Base-by-base conservation (phyloP, 2,329 filamentous ascomycete species). In the Monilinia vaccinii-corymbosi region DNA sequence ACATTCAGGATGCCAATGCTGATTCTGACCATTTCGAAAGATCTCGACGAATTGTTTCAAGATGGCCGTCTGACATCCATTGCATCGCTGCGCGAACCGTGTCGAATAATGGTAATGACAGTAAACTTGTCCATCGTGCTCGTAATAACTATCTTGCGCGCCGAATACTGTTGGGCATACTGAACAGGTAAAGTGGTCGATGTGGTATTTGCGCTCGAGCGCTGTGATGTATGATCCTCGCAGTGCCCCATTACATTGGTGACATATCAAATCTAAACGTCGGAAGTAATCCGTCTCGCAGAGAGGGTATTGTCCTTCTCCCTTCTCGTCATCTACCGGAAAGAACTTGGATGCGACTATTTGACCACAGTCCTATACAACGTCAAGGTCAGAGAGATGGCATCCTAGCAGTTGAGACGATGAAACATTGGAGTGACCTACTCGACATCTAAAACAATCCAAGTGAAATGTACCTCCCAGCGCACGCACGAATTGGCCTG, bases 261-360 rank as follows among this genome's bases (percentile, higher is more conserved):
- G 89, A 74, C 94, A 99, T 47, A 99, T 81, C 48, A 99, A 81
- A 64, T 93, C 91, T 21, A 99, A 83, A 62, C 94, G 85, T 68
- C 91, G 84, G 75, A 99, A 99, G 74, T 99, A 99, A 75, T 99
- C 94, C 28, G 88, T 97, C 76, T 99, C 94, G 78, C 94, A 99
- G 4, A 99, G 83, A 10, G 94, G 94, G 72, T 97, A 97, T 73
- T 97, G 94, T 23, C 81, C 86, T 60, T 84, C 82, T 45, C 90
- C 91, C 67, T 91, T 85, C 69, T 95, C 91, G 68, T 96, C 90
- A 66, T 96, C 92, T 9, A 96, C 89, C 1, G 94, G 94, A 75
- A 99, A 99, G 81, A 99, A 99, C 71, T 99, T 99, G 56, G 93
- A 97, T 46, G 94, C 94, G 42, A 99, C 94, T 62, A 97, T 96